Evolutionary conservation across 2,329 filamentous ascomycete species (phyloP).

Genomic region (Fusarium sp.): DNA sequence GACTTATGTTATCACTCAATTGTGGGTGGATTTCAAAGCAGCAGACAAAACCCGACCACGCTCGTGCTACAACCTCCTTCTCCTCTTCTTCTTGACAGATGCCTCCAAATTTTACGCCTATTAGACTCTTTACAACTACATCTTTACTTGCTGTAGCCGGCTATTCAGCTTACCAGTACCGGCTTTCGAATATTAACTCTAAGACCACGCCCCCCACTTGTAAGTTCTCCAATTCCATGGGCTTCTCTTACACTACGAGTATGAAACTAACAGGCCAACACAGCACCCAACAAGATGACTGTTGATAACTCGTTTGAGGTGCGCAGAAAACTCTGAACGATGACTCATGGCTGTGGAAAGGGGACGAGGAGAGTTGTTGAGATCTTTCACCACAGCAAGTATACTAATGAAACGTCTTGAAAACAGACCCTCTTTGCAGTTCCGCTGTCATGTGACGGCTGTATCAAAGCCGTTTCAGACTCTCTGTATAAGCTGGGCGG

Average conservation of each 20-base stretch:
- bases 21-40: conserved; percentile 52
- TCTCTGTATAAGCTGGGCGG: conserved; percentile 81
- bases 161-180: conserved; percentile 47
- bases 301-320: conserved; percentile 61
- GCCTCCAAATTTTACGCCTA: conserved; percentile 45
- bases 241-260: conserved; percentile 43
- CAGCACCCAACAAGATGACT: conserved; percentile 53
- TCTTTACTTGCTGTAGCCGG: conserved; percentile 46
- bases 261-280: conserved; percentile 37
- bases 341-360: conserved; percentile 41
- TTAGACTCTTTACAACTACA: conserved; percentile 44
- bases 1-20: conserved; percentile 35
- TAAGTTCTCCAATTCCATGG: conserved; percentile 32
- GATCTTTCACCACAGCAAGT: conserved; percentile 23
- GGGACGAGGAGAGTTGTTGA: conserved; percentile 40
- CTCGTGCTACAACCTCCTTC: conserved; percentile 26
- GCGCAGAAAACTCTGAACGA: conserved; percentile 41
- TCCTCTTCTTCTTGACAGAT: conserved; percentile 35
- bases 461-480: conserved; percentile 86
- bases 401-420: conserved; percentile 52
- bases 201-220: conserved; percentile 39
- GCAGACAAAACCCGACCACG: conserved; percentile 29
- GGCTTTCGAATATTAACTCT: conserved; percentile 35
- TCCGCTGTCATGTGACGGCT: conserved; percentile 89
- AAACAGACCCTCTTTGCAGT: conserved; percentile 91